These are phyloP conservation scores for Kurtzmaniella fragi DNA, from an alignment of 805 yeast species.

Conservation along the genomic window DNA sequence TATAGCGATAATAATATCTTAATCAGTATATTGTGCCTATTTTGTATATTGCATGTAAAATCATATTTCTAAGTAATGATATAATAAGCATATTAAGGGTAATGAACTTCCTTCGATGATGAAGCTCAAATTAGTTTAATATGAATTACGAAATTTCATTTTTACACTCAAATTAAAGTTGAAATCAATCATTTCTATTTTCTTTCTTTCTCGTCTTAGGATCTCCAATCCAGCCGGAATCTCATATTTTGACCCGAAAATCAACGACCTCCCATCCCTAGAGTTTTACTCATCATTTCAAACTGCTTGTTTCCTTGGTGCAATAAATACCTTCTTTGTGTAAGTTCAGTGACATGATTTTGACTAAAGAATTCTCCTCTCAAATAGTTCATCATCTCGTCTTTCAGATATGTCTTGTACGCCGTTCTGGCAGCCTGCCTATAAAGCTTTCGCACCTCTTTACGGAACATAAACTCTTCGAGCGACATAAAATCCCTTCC, in stretches of 20 bases:
- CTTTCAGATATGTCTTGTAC: slow-evolving; percentile 31
- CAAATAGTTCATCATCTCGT: slow-evolving; percentile 26
- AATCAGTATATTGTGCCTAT: no score
- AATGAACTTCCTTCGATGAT: no score
- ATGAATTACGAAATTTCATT: no score
- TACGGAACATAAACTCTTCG: slow-evolving; percentile 38
- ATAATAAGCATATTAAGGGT: no score
- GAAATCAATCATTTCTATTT: no score
- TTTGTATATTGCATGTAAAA: no score
- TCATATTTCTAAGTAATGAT: no score
- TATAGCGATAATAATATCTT: no score
- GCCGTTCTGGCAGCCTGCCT: slow-evolving; percentile 27
- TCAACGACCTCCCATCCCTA: slow-evolving; percentile 12
- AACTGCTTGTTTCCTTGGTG: slow-evolving; percentile 25
- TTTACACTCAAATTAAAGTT: no score
- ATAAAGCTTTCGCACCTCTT: slow-evolving; percentile 27
- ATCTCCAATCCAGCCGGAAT: no score
- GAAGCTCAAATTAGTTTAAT: no score
- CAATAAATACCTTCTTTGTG: slow-evolving; percentile 33
- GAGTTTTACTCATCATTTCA: slow-evolving; percentile 17
- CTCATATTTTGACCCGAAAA: slow-evolving; percentile 1
- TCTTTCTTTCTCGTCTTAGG: no score
- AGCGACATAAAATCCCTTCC: slow-evolving; percentile 14
- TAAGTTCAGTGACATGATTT: slow-evolving; percentile 21
- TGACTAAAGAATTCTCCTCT: slow-evolving; percentile 30